Evolutionary conservation across 129 eudicot species (phyloP).

Genomic region (Tanacetum coccineum): DNA sequence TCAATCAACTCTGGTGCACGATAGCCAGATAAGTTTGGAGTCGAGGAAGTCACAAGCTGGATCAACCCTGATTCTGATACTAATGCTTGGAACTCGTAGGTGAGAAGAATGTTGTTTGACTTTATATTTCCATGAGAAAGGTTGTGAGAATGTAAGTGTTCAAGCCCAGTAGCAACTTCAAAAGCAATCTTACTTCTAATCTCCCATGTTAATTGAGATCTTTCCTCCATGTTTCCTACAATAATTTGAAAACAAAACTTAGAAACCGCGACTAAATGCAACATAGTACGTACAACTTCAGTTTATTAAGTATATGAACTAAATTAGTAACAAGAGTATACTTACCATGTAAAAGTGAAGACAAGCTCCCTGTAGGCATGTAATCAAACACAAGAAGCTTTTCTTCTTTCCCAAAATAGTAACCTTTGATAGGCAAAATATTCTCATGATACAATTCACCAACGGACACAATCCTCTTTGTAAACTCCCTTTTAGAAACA

Average conservation of each 20-base stretch:
- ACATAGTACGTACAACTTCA: neutral
- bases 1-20: conserved; percentile 53
- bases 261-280: neutral
- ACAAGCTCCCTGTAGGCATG: conserved; percentile 58
- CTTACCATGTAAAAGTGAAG: conserved; percentile 58
- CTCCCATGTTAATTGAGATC: conserved; percentile 41
- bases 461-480: conserved; percentile 37
- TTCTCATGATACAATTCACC: conserved; percentile 53
- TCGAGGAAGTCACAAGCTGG: conserved; percentile 37
- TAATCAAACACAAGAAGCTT: conserved; percentile 55
- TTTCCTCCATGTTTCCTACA: conserved; percentile 34
- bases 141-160: conserved; percentile 43
- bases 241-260: neutral
- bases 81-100: conserved; percentile 18
- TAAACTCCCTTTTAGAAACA: conserved; percentile 47
- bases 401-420: conserved; percentile 60
- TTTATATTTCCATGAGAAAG: conserved; percentile 53
- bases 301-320: neutral
- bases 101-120: conserved; percentile 47
- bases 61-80: conserved; percentile 45
- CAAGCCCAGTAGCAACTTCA: conserved; percentile 42
- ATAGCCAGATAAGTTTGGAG: conserved; percentile 31
- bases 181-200: conserved; percentile 41
- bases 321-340: neutral
- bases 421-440: conserved; percentile 49